A percentile compares a stretch with the other conserved stretches of the same genome.
These are phyloP conservation scores for Choiromyces venosus DNA, from an alignment of 495 filamentous ascomycete genomes.

Conservation along the genomic window DNA sequence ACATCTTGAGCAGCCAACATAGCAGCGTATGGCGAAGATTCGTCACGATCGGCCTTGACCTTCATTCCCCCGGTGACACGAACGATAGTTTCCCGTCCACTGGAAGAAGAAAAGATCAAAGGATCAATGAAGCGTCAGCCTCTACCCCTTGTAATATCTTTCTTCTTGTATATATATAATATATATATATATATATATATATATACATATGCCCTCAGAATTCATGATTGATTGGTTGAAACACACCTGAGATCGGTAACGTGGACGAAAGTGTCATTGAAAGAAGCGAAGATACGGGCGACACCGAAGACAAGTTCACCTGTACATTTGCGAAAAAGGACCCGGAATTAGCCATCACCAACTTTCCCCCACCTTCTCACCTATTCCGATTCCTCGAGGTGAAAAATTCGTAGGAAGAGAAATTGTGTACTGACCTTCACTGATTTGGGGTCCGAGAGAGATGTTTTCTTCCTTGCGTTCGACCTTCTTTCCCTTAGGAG, in stretches of 20 bases:
- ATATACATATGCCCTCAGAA: slow-evolving; percentile 10
- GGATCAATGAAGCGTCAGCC: slow-evolving; percentile 44
- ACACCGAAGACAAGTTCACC: slow-evolving; percentile 98
- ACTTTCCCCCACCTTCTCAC: neutral
- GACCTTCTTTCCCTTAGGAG: slow-evolving; percentile 44
- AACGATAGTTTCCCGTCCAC: slow-evolving; percentile 98
- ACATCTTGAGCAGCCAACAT: slow-evolving; percentile 99
- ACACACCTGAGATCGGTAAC: slow-evolving; percentile 97
- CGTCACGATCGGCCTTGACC: slow-evolving; percentile 99
- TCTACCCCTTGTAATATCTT: slow-evolving; percentile 40
- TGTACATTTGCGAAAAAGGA: slow-evolving; percentile 38
- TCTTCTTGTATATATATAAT: slow-evolving; percentile 12
- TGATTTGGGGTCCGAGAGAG: slow-evolving; percentile 89
- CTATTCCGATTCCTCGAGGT: neutral
- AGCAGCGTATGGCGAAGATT: slow-evolving; percentile 98
- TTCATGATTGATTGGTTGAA: slow-evolving; percentile 31
- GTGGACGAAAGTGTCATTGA: slow-evolving; percentile 95
- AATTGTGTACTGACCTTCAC: slow-evolving; percentile 61
- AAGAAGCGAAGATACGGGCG: slow-evolving; percentile 97
- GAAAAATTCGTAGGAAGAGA: neutral
- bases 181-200: slow-evolving; percentile 1
- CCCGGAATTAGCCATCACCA: slow-evolving; percentile 19
- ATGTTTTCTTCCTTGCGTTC: slow-evolving; percentile 75
- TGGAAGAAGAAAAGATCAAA: slow-evolving; percentile 59
- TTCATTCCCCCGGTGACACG: slow-evolving; percentile 99